Evolutionary conservation across 208 protist genomes (phyloP).

Genomic region (Trypanosoma cruzi): DNA sequence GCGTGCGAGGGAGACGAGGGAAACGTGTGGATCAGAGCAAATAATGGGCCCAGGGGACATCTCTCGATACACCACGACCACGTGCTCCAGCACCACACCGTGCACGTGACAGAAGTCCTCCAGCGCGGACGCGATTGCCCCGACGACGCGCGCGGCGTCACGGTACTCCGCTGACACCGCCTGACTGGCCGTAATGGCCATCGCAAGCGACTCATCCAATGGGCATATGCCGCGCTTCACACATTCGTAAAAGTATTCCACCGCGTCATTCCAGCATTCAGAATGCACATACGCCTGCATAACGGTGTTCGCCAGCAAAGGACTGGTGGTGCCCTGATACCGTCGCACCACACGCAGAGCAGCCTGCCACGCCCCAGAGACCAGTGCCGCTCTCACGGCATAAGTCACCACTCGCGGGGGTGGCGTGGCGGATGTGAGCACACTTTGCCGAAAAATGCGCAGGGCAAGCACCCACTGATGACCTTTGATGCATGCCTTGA

Average conservation of each 20-base stretch:
- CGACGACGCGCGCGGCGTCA: constrained; percentile 54
- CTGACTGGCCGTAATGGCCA: constrained; percentile 68
- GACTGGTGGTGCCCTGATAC: constrained; percentile 50
- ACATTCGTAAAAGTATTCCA: constrained; percentile 74
- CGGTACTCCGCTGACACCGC: constrained; percentile 67
- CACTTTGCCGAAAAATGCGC: constrained; percentile 59
- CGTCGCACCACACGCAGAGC: constrained; percentile 53
- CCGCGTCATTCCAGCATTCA: constrained; percentile 62
- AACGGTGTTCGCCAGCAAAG: constrained; percentile 57
- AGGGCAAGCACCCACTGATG: constrained; percentile 70
- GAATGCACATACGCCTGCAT: constrained; percentile 54
- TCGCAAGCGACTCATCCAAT: constrained; percentile 56
- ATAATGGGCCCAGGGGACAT: not conserved
- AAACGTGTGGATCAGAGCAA: not conserved
- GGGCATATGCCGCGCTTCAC: constrained; percentile 53
- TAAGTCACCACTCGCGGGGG: constrained; percentile 51
- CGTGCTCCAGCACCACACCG: constrained; percentile 70
- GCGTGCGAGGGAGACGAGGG: constrained; percentile 10
- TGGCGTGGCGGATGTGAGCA: constrained; percentile 50
- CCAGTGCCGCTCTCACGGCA: constrained; percentile 45
- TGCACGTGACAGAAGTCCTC: constrained; percentile 79
- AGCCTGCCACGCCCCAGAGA: constrained; percentile 48
- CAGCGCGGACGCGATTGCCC: constrained; percentile 65
- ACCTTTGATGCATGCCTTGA: constrained; percentile 63
- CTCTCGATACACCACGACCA: constrained; percentile 64